Conservation (phyloP, 2,329 filamentous ascomycete genomes). For the Neobulgaria alba region DNA sequence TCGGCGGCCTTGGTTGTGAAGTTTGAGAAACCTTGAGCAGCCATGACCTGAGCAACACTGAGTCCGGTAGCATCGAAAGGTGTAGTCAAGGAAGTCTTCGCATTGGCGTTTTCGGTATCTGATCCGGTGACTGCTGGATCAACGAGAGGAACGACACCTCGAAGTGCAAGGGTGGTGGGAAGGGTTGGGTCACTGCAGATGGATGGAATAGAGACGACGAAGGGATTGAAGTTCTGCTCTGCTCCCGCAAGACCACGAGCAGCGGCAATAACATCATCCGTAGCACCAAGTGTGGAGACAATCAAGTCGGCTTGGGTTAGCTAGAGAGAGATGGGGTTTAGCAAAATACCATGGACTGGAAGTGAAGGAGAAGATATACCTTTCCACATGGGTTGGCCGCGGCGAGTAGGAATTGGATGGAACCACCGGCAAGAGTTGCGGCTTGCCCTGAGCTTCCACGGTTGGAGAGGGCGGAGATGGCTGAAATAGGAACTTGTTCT, state of each 20-base stretch:
- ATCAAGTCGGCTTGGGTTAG: conserved; percentile 57
- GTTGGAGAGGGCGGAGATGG: conserved; percentile 43
- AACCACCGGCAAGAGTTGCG: conserved; percentile 52
- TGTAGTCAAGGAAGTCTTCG: conserved; percentile 39
- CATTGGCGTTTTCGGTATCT: conserved; percentile 53
- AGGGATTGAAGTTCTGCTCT: conserved; percentile 68
- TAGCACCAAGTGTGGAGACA: conserved; percentile 49
- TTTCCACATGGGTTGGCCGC: conserved; percentile 57
- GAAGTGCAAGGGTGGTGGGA: conserved; percentile 49
- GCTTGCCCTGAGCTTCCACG: conserved; percentile 52
- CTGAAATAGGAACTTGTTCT: conserved; percentile 48
- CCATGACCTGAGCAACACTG: conserved; percentile 56
- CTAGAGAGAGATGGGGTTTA: conserved; percentile 26
- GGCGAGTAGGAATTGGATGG: conserved; percentile 54
- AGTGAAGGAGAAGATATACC: conserved; percentile 16
- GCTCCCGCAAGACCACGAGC: conserved; percentile 56
- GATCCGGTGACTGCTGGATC: conserved; percentile 54
- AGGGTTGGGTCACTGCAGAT: conserved; percentile 57
- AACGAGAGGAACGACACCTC: conserved; percentile 59
- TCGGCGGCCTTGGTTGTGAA: conserved; percentile 39
- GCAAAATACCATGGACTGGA: neutral
- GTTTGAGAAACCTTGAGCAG: conserved; percentile 53
- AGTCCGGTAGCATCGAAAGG: conserved; percentile 52
- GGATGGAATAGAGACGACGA: conserved; percentile 47
- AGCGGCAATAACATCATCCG: conserved; percentile 50